Evolutionary conservation across 2,329 filamentous ascomycete species (phyloP).

Genomic region (Cercospora zeina): DNA sequence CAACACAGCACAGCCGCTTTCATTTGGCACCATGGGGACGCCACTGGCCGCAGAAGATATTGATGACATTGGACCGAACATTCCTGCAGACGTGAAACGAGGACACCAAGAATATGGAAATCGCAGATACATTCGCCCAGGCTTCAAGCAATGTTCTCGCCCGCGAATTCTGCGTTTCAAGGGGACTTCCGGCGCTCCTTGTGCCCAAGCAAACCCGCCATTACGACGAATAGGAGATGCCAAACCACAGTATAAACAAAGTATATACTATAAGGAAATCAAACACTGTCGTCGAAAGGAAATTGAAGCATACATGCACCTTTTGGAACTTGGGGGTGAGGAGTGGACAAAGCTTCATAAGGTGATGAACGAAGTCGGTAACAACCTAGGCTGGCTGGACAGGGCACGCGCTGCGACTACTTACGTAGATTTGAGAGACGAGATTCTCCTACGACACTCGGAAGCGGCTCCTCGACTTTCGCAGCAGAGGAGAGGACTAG

Average conservation of each 20-base stretch:
- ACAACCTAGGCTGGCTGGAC: neutral
- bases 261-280: constrained; percentile 6
- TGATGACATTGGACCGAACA: constrained; percentile 5
- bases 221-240: neutral
- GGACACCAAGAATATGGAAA: neutral
- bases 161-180: constrained; percentile 1
- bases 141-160: constrained; percentile 10
- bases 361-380: neutral
- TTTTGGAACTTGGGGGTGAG: neutral
- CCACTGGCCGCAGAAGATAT: neutral
- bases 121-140: constrained; percentile 11
- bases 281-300: neutral
- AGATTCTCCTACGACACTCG: neutral
- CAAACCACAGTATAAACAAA: constrained; percentile 2
- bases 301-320: neutral
- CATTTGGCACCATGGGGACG: neutral
- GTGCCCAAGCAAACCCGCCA: neutral
- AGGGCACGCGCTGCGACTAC: neutral
- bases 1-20: neutral
- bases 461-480: neutral
- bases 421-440: neutral
- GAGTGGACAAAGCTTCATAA: neutral
- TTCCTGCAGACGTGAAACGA: neutral
- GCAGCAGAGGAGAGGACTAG: neutral
- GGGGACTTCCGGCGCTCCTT: neutral